These are phyloP conservation scores for Tilletiopsis washingtonensis DNA, from an alignment of 1,284 basidiomycete genomes.

Conservation along the genomic window DNA sequence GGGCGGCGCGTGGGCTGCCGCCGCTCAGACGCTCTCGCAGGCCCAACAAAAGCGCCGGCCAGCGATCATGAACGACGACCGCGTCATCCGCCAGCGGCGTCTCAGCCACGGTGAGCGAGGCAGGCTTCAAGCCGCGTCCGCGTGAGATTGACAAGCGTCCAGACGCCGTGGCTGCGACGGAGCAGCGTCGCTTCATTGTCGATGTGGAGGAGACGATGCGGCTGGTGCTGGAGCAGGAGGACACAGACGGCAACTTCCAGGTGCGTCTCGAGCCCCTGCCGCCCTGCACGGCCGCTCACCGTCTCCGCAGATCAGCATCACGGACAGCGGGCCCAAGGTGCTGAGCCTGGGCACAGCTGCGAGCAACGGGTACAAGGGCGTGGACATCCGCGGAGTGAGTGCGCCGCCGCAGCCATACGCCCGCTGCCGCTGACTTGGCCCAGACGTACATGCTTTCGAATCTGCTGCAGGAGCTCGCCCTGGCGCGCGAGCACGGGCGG, in stretches of 20 bases:
- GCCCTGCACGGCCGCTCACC: too few species aligned
- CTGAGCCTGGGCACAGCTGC: constrained; percentile 91
- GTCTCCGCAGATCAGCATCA: constrained; percentile 69
- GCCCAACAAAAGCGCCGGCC: constrained; percentile 42
- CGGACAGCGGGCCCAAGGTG: constrained; percentile 92
- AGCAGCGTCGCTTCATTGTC: constrained; percentile 65
- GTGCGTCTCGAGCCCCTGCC: neutral
- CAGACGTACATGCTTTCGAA: constrained; percentile 82
- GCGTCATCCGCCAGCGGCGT: constrained; percentile 36
- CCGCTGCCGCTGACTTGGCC: neutral
- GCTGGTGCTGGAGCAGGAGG: constrained; percentile 91
- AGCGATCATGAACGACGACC: constrained; percentile 36
- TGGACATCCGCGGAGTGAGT: constrained; percentile 70
- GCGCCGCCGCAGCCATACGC: constrained; percentile 12
- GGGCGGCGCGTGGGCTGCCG: neutral
- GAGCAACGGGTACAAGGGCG: constrained; percentile 78
- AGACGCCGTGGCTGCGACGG: constrained; percentile 43
- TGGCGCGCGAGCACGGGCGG: constrained; percentile 88
- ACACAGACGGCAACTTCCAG: constrained; percentile 88
- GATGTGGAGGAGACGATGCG: constrained; percentile 99
- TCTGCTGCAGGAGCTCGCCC: constrained; percentile 92
- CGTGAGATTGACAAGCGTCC: neutral
- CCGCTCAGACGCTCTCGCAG: constrained; percentile 9
- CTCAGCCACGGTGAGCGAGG: constrained; percentile 35
- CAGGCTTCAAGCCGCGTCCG: neutral